Conservation (phyloP, 306 rosid species). For the Sindora glabra region DNA sequence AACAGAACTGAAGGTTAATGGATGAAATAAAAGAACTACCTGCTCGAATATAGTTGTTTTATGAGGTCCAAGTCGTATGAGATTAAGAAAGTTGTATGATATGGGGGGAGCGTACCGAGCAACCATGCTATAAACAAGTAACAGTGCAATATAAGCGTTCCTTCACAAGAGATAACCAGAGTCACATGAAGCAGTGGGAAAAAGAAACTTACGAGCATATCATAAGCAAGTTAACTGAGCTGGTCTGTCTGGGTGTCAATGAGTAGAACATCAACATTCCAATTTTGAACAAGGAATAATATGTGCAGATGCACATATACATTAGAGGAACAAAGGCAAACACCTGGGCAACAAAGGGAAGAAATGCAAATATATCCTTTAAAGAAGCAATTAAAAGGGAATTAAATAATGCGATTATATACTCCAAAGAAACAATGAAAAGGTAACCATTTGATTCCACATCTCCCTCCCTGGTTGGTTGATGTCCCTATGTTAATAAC, state of each 20-base stretch:
- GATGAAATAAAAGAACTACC: slow-evolving; percentile 34
- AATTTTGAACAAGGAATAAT: slow-evolving; percentile 87
- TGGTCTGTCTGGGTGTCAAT: slow-evolving; percentile 86
- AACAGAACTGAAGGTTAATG: not conserved
- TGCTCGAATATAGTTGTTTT: slow-evolving; percentile 68
- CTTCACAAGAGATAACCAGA: not conserved
- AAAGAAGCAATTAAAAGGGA: slow-evolving; percentile 8
- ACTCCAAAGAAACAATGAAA: too few species aligned
- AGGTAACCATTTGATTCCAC: too few species aligned
- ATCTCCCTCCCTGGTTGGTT: too few species aligned
- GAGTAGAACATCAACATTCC: slow-evolving; percentile 91
- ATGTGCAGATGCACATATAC: slow-evolving; percentile 99
- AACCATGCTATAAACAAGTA: slow-evolving; percentile 62
- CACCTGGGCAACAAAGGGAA: slow-evolving; percentile 47
- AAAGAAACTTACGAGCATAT: slow-evolving; percentile 89
- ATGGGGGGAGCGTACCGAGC: slow-evolving; percentile 99
- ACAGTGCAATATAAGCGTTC: slow-evolving; percentile 11
- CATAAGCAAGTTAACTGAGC: slow-evolving; percentile 94
- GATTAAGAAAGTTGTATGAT: slow-evolving; percentile 93
- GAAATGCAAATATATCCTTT: slow-evolving; percentile 12
- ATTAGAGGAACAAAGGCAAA: slow-evolving; percentile 88
- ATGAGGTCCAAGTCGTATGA: slow-evolving; percentile 53
- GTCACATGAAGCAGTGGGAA: slow-evolving; percentile 6
- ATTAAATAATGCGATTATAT: too few species aligned
- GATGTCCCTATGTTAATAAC: not conserved